Conservation (phyloP, 2,329 filamentous ascomycete genomes). For the Teratosphaeria destructans region DNA sequence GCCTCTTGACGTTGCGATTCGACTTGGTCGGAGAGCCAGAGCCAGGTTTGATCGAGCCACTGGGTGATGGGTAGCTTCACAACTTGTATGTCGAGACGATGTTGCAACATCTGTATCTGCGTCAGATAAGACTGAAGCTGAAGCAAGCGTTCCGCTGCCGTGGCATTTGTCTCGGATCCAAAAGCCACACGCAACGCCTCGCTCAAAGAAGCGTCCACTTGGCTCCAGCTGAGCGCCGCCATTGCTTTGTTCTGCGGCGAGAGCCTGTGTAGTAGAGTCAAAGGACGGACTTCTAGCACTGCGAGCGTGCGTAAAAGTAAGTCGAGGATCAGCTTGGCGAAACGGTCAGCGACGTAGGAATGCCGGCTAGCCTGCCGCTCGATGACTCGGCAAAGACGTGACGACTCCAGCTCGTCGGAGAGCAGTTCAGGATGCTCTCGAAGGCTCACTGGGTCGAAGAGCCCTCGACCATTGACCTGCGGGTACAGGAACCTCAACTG, state of each 20-base stretch:
- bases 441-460: not conserved
- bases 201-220: slow-evolving; percentile 6
- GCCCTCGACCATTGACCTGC: not conserved
- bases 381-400: not conserved
- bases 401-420: not conserved
- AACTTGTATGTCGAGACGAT: not conserved
- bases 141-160: not conserved
- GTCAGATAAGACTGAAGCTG: not conserved
- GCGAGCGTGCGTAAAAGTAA: slow-evolving; percentile 8
- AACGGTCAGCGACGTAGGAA: slow-evolving; percentile 9
- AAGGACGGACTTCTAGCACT: slow-evolving; percentile 10
- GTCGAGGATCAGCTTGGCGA: slow-evolving; percentile 10
- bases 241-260: not conserved
- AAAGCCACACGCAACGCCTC: not conserved
- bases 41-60: not conserved
- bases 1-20: not conserved
- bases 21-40: not conserved
- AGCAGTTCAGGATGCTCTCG: not conserved
- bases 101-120: not conserved
- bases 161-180: not conserved
- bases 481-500: not conserved
- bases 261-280: not conserved
- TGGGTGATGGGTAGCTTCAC: not conserved
- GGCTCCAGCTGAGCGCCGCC: slow-evolving; percentile 2
- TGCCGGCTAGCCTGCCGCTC: not conserved